phyloP scores from a whole-genome alignment of 2,329 filamentous ascomycete species.

The Alternaria triticimaculans region DNA sequence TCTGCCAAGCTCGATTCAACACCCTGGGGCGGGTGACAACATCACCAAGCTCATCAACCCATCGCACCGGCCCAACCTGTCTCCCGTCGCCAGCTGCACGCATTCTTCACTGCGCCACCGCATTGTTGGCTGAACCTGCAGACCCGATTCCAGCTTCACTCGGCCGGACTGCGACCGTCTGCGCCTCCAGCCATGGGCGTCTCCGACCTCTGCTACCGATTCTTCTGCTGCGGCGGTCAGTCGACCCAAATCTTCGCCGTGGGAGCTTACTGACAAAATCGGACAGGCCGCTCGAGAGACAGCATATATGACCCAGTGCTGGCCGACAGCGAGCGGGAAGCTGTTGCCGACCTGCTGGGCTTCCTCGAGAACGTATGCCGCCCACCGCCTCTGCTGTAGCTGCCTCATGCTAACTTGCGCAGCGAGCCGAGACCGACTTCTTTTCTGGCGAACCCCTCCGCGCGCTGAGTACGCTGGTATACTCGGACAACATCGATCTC shows the following conservation, averaged over 20 bases:
- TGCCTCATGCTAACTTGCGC: constrained; percentile 44
- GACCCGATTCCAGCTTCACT: constrained; percentile 5
- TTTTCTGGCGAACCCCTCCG: constrained; percentile 94
- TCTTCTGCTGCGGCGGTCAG: constrained; percentile 50
- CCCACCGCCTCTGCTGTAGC: constrained; percentile 10
- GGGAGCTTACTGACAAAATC: constrained; percentile 26
- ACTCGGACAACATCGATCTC: constrained; percentile 97
- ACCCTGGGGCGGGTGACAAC: constrained; percentile 7
- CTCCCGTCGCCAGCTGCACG: constrained; percentile 19
- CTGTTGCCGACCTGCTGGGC: constrained; percentile 91
- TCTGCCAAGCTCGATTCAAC: constrained; percentile 10
- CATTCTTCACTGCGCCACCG: constrained; percentile 13
- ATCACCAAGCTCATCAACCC: constrained; percentile 13
- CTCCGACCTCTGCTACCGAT: constrained; percentile 40
- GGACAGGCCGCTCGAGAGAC: constrained; percentile 54
- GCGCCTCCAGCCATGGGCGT: constrained; percentile 42
- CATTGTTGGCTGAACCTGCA: not conserved
- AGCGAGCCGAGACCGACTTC: constrained; percentile 98
- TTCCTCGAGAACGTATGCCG: constrained; percentile 88
- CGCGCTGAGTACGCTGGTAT: constrained; percentile 93
- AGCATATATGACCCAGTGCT: constrained; percentile 67
- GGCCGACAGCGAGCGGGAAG: constrained; percentile 94
- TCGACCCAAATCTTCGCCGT: constrained; percentile 2
- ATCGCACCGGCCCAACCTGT: constrained; percentile 7
- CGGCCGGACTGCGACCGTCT: constrained; percentile 33